Evolutionary conservation across 106 monocot genomes (phyloP).

Genomic region (Xerophyta viscosa): DNA sequence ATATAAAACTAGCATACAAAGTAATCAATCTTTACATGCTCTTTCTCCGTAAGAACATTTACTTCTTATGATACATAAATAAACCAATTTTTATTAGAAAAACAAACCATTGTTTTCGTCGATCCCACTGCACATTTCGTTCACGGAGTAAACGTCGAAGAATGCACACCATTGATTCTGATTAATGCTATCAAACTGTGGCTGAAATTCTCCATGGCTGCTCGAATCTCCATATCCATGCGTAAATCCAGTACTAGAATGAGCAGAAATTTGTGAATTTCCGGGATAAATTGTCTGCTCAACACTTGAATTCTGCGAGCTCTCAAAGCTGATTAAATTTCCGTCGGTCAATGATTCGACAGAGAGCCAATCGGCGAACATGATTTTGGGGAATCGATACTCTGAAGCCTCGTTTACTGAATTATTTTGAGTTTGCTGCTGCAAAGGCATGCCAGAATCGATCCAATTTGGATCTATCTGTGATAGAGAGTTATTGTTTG

Average conservation of each 20-base stretch:
- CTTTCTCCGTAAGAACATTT: background rate
- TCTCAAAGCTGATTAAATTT: conserved; percentile 1
- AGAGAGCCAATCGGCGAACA: conserved; percentile 26
- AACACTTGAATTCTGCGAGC: conserved; percentile 4
- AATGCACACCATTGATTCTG: conserved; percentile 15
- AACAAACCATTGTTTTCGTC: background rate
- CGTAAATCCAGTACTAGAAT: conserved; percentile 10
- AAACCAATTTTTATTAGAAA: background rate
- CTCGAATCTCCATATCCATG: conserved; percentile 18
- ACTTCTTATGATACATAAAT: background rate
- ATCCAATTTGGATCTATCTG: background rate
- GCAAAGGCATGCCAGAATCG: background rate
- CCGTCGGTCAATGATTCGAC: background rate
- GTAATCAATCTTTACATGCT: background rate
- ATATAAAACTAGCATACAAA: too few species aligned
- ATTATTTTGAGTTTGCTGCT: background rate
- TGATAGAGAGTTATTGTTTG: background rate
- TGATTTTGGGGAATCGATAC: background rate
- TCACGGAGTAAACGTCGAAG: conserved; percentile 13
- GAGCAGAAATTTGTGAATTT: conserved; percentile 1
- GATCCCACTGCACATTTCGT: background rate
- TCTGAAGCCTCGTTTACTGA: background rate
- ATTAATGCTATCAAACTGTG: conserved; percentile 10
- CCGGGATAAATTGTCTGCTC: conserved; percentile 1
- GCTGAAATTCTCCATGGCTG: conserved; percentile 23